A percentile compares a stretch with the other conserved stretches of the same genome.
These are phyloP conservation scores for Colletotrichum noveboracense DNA, from an alignment of 2,329 filamentous ascomycete species.

Conservation along the genomic window DNA sequence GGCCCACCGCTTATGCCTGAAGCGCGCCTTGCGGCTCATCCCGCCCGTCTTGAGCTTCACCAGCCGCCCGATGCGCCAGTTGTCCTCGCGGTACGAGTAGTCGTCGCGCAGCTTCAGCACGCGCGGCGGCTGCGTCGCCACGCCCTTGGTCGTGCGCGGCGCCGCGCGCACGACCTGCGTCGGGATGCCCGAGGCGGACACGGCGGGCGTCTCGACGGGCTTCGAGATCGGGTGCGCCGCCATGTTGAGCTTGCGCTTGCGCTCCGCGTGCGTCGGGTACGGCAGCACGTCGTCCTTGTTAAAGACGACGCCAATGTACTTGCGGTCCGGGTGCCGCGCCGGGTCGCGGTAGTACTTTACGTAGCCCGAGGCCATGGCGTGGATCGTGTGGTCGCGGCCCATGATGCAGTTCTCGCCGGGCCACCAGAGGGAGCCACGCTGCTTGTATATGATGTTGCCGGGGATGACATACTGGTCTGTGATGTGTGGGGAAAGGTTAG, in stretches of 20 bases:
- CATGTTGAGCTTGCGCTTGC: slow-evolving; percentile 79
- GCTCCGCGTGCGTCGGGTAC: slow-evolving; percentile 73
- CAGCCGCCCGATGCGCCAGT: slow-evolving; percentile 62
- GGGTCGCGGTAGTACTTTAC: slow-evolving; percentile 98
- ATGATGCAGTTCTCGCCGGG: slow-evolving; percentile 95
- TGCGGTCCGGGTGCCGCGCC: slow-evolving; percentile 77
- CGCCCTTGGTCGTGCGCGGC: slow-evolving; percentile 27
- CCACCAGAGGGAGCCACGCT: slow-evolving; percentile 93
- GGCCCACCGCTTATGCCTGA: slow-evolving; percentile 49
- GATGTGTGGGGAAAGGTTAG: neutral
- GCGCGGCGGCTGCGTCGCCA: slow-evolving; percentile 46
- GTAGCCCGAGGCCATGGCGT: slow-evolving; percentile 82
- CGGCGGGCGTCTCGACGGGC: slow-evolving; percentile 37
- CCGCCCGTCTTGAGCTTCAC: slow-evolving; percentile 44
- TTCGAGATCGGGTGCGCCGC: slow-evolving; percentile 55
- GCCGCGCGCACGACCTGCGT: slow-evolving; percentile 46
- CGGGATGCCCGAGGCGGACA: slow-evolving; percentile 58
- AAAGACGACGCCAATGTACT: slow-evolving; percentile 95
- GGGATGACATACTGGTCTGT: slow-evolving; percentile 90
- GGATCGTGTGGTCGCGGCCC: slow-evolving; percentile 96
- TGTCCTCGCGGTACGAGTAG: slow-evolving; percentile 66
- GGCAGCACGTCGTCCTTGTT: slow-evolving; percentile 82
- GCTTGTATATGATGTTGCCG: slow-evolving; percentile 97
- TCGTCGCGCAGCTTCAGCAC: slow-evolving; percentile 55
- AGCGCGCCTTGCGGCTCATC: slow-evolving; percentile 52